Base-by-base conservation (phyloP, 1,284 basidiomycete species). In the Xerocomus minutiporus region DNA sequence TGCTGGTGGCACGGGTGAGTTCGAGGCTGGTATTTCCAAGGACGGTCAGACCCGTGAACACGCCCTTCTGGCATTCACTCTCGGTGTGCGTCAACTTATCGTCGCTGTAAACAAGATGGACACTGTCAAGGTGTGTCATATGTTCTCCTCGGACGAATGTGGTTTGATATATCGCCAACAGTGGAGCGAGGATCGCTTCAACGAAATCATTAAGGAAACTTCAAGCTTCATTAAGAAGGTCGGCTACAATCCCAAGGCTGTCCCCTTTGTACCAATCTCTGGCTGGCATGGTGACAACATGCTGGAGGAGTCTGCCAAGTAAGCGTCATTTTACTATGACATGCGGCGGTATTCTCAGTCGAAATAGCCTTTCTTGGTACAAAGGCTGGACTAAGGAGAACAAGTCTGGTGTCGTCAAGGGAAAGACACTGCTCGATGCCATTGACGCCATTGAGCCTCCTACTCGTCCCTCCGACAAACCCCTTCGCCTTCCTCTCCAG, bases 271-370 rank as follows among this genome's bases (percentile, higher is more conserved):
- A 64, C 96, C 97, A 71, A 98, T 99, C 79, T 99, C 96, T 59
- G 97, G 96, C 67, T 99, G 96, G 96, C 93, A 98, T 84, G 97
- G 96, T 75, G 96, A 99, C 88, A 99, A 99, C 91, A 99, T 99
- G 96, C 83, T 99, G 79, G 96, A 99, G 83, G 91, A 93, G 76
- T 94, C 93, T 62, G 9, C 71, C 78, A 97, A 97, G 91, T 92
- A 72, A 55, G 85, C 73, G 54, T 46, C 23, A 5, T 39, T n/a
- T 29, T 15, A 38, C 12, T 36, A 34, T 5, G 6, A 26, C 5
- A 5, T 31, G 32, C 28, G 40, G 32, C 29, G 38, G 39, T 38
- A 20, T 54, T 32, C 58, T 55, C 34, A 63, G 56, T 43, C 49
- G 45, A 58, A 61, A 58, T 65, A 93, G 91, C 85, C 98, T 99